Percentiles rank a stretch among this genome's conserved stretches.
phyloP scores from a whole-genome alignment of 2,329 filamentous ascomycete genomes.

The Botryotinia globosa region DNA sequence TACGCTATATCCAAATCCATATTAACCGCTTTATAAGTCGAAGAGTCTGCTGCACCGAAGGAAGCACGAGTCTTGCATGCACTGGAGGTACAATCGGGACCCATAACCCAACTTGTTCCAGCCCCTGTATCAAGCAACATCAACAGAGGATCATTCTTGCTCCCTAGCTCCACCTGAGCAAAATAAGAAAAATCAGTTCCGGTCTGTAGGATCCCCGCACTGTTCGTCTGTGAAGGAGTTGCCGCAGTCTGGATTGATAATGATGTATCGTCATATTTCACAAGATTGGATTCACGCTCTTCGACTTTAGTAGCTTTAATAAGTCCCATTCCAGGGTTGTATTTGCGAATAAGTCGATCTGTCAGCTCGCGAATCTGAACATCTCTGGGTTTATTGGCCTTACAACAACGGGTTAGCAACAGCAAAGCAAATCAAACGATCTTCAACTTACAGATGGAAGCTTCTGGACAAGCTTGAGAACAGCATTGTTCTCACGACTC shows the following conservation, averaged over 20 bases:
- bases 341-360: slow-evolving; percentile 32
- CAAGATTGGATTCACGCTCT: slow-evolving; percentile 20
- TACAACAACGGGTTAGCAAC: slow-evolving; percentile 7
- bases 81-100: slow-evolving; percentile 60
- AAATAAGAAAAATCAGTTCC: slow-evolving; percentile 67
- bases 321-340: slow-evolving; percentile 24
- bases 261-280: slow-evolving; percentile 31
- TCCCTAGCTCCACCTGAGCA: slow-evolving; percentile 55
- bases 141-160: slow-evolving; percentile 51
- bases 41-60: slow-evolving; percentile 66
- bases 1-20: slow-evolving; percentile 67
- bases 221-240: slow-evolving; percentile 47
- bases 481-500: background rate
- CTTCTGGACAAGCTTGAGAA: slow-evolving; percentile 27
- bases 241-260: slow-evolving; percentile 28
- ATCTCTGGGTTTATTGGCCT: slow-evolving; percentile 26
- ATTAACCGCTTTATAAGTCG: slow-evolving; percentile 52
- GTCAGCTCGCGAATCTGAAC: slow-evolving; percentile 27
- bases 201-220: slow-evolving; percentile 59
- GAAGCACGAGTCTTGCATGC: slow-evolving; percentile 69
- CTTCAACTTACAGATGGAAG: slow-evolving; percentile 26
- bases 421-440: background rate
- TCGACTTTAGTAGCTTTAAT: slow-evolving; percentile 3
- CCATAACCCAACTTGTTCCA: slow-evolving; percentile 81
- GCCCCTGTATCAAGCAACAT: slow-evolving; percentile 67